Conservation (phyloP, 2,329 filamentous ascomycete genomes). For the Beauveria brongniartii region DNA sequence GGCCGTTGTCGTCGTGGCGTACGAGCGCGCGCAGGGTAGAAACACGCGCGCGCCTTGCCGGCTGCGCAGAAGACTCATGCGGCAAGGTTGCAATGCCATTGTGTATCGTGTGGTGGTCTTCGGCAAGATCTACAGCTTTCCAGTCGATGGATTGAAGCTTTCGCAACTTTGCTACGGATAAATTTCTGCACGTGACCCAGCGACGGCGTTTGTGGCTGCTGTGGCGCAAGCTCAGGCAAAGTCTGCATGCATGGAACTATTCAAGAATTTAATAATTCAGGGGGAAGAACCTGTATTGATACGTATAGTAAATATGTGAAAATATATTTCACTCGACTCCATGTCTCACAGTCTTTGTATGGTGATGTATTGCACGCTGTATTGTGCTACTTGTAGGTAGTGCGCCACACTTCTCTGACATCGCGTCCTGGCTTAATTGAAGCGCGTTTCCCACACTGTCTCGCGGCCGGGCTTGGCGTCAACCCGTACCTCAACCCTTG, state of each 20-base stretch:
- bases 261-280: no score
- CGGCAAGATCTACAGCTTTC: neutral
- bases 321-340: no score
- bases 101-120: neutral
- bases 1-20: constrained; percentile 8
- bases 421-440: constrained; percentile 8
- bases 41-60: constrained; percentile 1
- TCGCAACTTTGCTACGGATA: neutral
- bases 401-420: neutral
- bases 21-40: constrained; percentile 4
- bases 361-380: neutral
- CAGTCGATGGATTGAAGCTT: neutral
- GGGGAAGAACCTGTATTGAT: no score
- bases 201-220: neutral
- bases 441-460: constrained; percentile 2
- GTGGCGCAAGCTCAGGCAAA: neutral
- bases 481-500: neutral
- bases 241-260: no score
- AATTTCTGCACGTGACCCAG: constrained; percentile 9
- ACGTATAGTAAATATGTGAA: no score
- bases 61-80: constrained; percentile 6
- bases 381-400: neutral
- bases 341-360: no score
- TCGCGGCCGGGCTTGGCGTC: neutral
- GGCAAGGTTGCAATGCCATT: constrained; percentile 11